These are phyloP conservation scores for Cercospora citrullina DNA, from an alignment of 2,329 filamentous ascomycete species.

Conservation along the genomic window DNA sequence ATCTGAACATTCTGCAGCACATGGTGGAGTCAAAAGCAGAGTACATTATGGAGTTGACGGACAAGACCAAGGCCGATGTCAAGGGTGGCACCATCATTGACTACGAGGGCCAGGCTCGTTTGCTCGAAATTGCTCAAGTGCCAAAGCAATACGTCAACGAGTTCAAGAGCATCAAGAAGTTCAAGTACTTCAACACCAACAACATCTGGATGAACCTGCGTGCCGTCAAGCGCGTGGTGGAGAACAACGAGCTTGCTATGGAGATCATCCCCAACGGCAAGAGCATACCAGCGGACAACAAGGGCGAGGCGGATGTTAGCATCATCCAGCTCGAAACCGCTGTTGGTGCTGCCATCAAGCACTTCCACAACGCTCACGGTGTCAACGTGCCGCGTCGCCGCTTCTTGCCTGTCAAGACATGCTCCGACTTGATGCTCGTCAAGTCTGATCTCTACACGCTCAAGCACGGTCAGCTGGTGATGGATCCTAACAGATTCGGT, in stretches of 20 bases:
- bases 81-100: constrained; percentile 99
- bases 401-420: constrained; percentile 99
- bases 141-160: constrained; percentile 99
- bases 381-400: constrained; percentile 97
- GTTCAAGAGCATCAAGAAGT: constrained; percentile 99
- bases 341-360: constrained; percentile 95
- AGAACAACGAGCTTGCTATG: constrained; percentile 98
- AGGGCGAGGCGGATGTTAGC: constrained; percentile 96
- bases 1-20: constrained; percentile 97
- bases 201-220: constrained; percentile 99
- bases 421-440: constrained; percentile 98
- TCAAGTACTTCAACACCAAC: constrained; percentile 99
- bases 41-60: constrained; percentile 99
- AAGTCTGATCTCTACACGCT: constrained; percentile 99
- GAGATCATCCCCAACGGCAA: constrained; percentile 99
- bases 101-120: constrained; percentile 93
- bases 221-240: constrained; percentile 97
- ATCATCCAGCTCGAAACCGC: constrained; percentile 99
- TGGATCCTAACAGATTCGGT: constrained; percentile 94
- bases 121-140: constrained; percentile 98
- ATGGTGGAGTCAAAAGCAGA: constrained; percentile 97
- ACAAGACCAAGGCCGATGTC: constrained; percentile 99
- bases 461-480: constrained; percentile 96
- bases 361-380: constrained; percentile 98
- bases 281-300: constrained; percentile 97